Conservation (phyloP, 2,329 filamentous ascomycete genomes). For the Aspergillus unguis region DNA sequence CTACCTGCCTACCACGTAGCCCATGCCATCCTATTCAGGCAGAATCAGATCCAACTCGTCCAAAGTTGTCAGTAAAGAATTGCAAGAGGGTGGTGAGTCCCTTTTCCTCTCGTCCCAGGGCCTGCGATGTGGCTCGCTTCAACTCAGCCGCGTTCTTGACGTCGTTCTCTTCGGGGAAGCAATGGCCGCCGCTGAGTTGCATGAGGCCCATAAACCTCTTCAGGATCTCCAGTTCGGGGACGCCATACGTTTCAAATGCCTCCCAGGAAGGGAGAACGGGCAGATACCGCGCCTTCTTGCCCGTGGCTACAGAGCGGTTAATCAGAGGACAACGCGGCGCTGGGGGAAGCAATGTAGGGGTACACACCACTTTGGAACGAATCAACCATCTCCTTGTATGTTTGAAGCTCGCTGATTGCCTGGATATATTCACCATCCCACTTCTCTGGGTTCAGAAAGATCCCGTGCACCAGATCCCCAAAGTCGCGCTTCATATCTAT, state of each 20-base stretch:
- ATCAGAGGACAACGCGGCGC: no score
- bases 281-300: conserved; percentile 7
- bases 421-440: conserved; percentile 40
- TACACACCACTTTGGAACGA: not conserved
- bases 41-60: no score
- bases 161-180: conserved; percentile 9
- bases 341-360: no score
- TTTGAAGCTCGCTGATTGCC: conserved; percentile 9
- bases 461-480: conserved; percentile 47
- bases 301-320: not conserved
- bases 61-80: no score
- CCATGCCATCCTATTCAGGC: no score
- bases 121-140: not conserved
- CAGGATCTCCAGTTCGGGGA: conserved; percentile 11
- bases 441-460: conserved; percentile 40
- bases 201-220: conserved; percentile 16
- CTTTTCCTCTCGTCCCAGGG: not conserved
- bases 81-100: no score
- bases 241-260: conserved; percentile 12
- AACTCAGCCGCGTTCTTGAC: conserved; percentile 10
- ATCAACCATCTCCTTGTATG: not conserved
- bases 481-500: conserved; percentile 43
- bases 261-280: conserved; percentile 11
- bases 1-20: no score
- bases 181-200: conserved; percentile 9